Evolutionary conservation across 495 filamentous ascomycete genomes (phyloP), one percentile per base, ranked within the genome.

Genomic region (Penicillium waksmanii): DNA sequence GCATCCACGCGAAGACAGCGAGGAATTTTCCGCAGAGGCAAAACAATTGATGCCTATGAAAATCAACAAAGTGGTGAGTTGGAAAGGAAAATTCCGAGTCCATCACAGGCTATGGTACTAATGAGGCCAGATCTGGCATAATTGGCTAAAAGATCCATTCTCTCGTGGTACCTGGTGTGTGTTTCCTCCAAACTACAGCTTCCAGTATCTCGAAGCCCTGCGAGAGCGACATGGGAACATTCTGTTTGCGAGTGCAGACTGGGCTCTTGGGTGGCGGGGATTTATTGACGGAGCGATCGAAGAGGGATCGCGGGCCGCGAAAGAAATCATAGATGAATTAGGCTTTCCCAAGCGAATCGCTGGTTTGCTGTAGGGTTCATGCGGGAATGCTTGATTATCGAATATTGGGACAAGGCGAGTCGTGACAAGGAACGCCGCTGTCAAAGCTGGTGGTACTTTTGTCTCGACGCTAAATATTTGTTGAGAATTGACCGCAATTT

Each of bases 401-500:
- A 31, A 31, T 38, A 38, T 38, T n/a, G 36, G 36, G 36, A n/a
- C 36, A 38, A n/a, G 36, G 36, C 11, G 2, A 12, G 8, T 13
- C 12, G 17, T 2, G 42, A 17, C 42, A 5, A 44, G 8, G n/a
- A 44, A 17, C 42, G 3, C 42, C 36, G 12, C 5, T 12, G 12
- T 6, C 42, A 12, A 44, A 18, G 17, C 1, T n/a, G n/a, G 9
- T 17, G 5, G 42, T 12, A 44, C 42, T 44, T 44, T 44, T 44
- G 15, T 44, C 42, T n/a, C 12, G 8, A 4, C 13, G n/a, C n/a
- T 31, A 31, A 31, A 44, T 19, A 17, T 44, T 43, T 17, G 42
- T 44, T 44, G 42, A 31, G 27, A 17, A 44, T 44, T 17, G 42
- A 44, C 42, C 42, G 42, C 42, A 44, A 44, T 44, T 44, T 44